Evolutionary conservation across 2,329 filamentous ascomycete species (phyloP).

Genomic region (Neonectria faginata): DNA sequence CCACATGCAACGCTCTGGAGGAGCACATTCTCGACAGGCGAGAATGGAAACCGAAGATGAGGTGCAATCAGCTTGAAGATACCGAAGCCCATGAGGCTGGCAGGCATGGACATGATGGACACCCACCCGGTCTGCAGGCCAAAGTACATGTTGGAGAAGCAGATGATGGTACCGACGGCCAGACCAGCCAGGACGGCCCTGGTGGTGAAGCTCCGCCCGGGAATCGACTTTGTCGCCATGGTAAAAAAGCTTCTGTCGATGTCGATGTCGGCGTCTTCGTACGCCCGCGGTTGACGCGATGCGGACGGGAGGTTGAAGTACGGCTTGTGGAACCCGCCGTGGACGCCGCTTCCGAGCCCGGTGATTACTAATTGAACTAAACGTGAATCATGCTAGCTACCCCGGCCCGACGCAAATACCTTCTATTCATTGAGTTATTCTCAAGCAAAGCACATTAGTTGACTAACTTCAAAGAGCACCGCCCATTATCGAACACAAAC

Average conservation of each 20-base stretch:
- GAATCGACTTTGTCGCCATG: constrained; percentile 45
- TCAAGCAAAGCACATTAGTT: background rate
- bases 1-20: constrained; percentile 96
- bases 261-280: background rate
- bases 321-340: background rate
- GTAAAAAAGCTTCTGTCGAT: background rate
- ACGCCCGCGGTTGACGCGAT: constrained; percentile 6
- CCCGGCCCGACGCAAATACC: background rate
- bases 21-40: constrained; percentile 94
- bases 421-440: background rate
- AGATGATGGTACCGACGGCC: constrained; percentile 88
- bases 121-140: constrained; percentile 85
- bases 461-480: background rate
- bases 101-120: constrained; percentile 95
- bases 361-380: background rate
- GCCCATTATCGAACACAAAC: background rate
- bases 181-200: constrained; percentile 85
- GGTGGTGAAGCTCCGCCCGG: constrained; percentile 81
- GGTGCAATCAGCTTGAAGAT: constrained; percentile 85
- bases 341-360: background rate
- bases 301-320: constrained; percentile 1
- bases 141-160: constrained; percentile 98
- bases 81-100: constrained; percentile 92
- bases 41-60: constrained; percentile 83
- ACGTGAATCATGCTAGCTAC: background rate